Evolutionary conservation across 805 yeast species (phyloP).

Genomic region (Pichia deserticola): DNA sequence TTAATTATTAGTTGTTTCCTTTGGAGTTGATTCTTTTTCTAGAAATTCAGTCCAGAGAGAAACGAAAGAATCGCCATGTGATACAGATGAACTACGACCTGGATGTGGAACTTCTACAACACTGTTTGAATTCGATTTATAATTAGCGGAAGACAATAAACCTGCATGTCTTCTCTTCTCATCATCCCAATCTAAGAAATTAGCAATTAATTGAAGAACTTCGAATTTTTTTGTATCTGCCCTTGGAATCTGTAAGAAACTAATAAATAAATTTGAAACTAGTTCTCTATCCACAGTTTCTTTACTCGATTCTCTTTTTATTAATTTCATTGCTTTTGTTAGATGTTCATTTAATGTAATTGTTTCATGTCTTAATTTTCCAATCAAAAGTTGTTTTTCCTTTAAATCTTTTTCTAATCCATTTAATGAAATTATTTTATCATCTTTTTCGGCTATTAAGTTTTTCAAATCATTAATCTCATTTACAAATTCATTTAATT

Average conservation of each 20-base stretch:
- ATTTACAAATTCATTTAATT: slow-evolving; percentile 18
- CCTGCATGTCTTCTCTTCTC: slow-evolving; percentile 73
- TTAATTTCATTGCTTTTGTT: slow-evolving; percentile 82
- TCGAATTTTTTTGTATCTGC: slow-evolving; percentile 94
- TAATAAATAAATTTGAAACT: slow-evolving; percentile 75
- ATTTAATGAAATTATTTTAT: slow-evolving; percentile 19
- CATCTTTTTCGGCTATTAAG: slow-evolving; percentile 12
- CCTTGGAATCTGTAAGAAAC: slow-evolving; percentile 80
- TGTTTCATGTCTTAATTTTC: slow-evolving; percentile 91
- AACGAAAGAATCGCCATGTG: slow-evolving; percentile 41
- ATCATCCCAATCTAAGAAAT: slow-evolving; percentile 84
- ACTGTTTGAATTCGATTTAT: slow-evolving; percentile 27
- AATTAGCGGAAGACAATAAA: slow-evolving; percentile 29
- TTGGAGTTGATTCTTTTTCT: slow-evolving; percentile 57
- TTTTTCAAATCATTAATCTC: slow-evolving; percentile 9
- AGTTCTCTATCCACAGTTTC: slow-evolving; percentile 82
- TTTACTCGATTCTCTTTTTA: slow-evolving; percentile 69
- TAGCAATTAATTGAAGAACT: slow-evolving; percentile 76
- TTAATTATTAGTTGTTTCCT: not conserved
- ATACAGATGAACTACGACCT: slow-evolving; percentile 1
- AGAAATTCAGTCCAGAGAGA: slow-evolving; percentile 74
- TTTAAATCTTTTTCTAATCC: slow-evolving; percentile 47
- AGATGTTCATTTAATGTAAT: slow-evolving; percentile 89
- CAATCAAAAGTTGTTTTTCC: slow-evolving; percentile 73
- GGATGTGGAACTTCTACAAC: slow-evolving; percentile 20